Conservation (phyloP, 805 yeast species). For the Lipomyces mesembrius region DNA sequence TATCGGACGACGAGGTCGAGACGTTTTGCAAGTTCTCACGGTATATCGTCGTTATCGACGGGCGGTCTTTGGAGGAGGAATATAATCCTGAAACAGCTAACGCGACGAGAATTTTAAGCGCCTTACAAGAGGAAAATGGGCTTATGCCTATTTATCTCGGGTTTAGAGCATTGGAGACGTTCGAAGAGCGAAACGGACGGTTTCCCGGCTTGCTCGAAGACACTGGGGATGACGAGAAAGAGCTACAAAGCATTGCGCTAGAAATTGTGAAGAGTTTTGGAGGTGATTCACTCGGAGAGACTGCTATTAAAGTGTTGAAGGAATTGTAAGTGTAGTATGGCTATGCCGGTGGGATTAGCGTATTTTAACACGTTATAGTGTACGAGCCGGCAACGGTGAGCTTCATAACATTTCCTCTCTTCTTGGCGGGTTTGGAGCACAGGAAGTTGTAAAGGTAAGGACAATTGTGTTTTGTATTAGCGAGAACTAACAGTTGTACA, state of each 20-base stretch:
- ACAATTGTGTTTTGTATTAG: background rate
- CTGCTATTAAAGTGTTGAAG: conserved; percentile 49
- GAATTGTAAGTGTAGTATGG: conserved; percentile 46
- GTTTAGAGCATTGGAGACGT: conserved; percentile 39
- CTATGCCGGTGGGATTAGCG: too few relatives aligned
- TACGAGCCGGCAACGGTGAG: conserved; percentile 50
- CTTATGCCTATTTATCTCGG: conserved; percentile 39
- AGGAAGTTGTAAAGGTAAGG: conserved; percentile 72
- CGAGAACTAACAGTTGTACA: conserved; percentile 10
- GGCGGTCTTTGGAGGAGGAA: conserved; percentile 44
- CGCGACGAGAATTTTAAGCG: conserved; percentile 13
- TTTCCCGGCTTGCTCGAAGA: conserved; percentile 28
- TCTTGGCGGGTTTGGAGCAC: conserved; percentile 84
- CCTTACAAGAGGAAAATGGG: conserved; percentile 33
- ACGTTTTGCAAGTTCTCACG: conserved; percentile 68
- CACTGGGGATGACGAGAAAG: conserved; percentile 20
- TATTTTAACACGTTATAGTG: conserved; percentile 15
- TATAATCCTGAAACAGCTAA: conserved; percentile 18
- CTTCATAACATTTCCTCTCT: conserved; percentile 66
- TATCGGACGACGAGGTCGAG: conserved; percentile 49
- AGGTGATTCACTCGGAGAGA: conserved; percentile 20
- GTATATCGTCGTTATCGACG: conserved; percentile 56
- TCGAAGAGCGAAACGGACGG: conserved; percentile 34
- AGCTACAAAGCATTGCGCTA: conserved; percentile 22
- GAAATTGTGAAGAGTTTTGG: conserved; percentile 21